Evolutionary conservation across 2,329 filamentous ascomycete genomes (phyloP).

Genomic region (Sporothrix phasma): DNA sequence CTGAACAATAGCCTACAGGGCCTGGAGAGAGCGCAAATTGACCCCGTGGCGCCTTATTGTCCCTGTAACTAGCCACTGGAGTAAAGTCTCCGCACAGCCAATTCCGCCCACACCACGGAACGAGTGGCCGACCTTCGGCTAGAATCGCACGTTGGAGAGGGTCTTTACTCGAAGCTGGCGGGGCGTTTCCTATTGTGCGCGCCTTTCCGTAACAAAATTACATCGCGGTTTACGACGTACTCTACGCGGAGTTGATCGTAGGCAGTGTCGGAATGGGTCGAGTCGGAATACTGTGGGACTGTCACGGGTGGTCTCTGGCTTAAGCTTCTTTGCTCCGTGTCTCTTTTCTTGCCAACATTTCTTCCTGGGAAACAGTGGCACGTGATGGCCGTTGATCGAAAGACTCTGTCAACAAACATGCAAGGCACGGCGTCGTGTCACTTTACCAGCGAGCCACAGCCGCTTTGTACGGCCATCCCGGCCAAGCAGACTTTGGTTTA

Average conservation of each 20-base stretch:
- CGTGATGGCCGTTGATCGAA: too few relatives aligned
- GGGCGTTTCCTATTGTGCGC: neutral
- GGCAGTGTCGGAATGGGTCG: neutral
- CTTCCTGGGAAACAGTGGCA: too few relatives aligned
- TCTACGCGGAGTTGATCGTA: neutral
- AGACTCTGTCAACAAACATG: too few relatives aligned
- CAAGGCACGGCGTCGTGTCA: too few relatives aligned
- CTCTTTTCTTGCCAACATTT: too few relatives aligned
- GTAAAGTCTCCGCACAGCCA: neutral
- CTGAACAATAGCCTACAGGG: neutral
- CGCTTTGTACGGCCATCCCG: neutral
- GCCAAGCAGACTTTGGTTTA: neutral
- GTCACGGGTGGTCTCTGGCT: too few relatives aligned
- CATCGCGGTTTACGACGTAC: too few relatives aligned
- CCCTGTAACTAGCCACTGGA: neutral
- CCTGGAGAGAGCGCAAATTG: neutral
- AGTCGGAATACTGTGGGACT: too few relatives aligned
- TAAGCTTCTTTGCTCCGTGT: too few relatives aligned
- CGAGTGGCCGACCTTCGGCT: conserved; percentile 8
- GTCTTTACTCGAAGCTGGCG: neutral
- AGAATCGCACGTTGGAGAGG: neutral
- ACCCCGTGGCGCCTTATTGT: neutral
- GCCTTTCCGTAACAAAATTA: neutral
- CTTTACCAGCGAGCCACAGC: neutral
- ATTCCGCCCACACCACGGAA: neutral